These are phyloP conservation scores for Geopyxis carbonaria DNA, from an alignment of 495 filamentous ascomycete genomes.

Conservation along the genomic window DNA sequence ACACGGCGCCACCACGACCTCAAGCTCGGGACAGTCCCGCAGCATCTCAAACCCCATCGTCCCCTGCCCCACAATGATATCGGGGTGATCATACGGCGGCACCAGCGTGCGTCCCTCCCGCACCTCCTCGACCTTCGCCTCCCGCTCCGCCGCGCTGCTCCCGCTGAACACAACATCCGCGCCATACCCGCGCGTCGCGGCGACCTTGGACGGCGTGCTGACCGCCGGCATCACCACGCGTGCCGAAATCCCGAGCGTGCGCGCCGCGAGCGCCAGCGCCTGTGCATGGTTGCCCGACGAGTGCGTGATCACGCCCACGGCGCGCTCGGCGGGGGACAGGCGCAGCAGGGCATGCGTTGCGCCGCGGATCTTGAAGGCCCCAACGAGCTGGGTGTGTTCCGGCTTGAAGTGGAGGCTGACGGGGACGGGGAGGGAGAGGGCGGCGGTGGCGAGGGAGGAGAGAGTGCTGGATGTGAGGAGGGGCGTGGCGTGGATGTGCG, in stretches of 20 bases:
- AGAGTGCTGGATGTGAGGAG: conserved; percentile 63
- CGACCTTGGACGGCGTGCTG: conserved; percentile 68
- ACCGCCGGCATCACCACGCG: conserved; percentile 85
- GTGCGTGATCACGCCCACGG: conserved; percentile 76
- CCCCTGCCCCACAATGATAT: conserved; percentile 84
- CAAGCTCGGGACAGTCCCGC: conserved; percentile 47
- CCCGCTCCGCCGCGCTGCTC: conserved; percentile 60
- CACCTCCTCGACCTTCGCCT: conserved; percentile 52
- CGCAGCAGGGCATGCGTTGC: conserved; percentile 74
- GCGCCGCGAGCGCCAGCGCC: conserved; percentile 76
- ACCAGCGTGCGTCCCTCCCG: conserved; percentile 54
- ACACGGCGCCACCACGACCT: conserved; percentile 72
- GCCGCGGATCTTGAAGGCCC: conserved; percentile 84
- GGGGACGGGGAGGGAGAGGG: conserved; percentile 36
- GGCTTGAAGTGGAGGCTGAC: conserved; percentile 81
- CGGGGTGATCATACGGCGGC: conserved; percentile 78
- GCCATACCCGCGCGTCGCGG: conserved; percentile 57
- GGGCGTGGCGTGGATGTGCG: conserved; percentile 67
- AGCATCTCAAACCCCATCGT: conserved; percentile 74
- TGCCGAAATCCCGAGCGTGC: conserved; percentile 42
- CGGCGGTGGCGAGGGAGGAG: conserved; percentile 42
- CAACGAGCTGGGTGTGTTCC: conserved; percentile 81
- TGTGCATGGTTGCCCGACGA: conserved; percentile 92
- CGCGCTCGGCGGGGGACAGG: conserved; percentile 47
- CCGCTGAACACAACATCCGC: conserved; percentile 71